A percentile compares a stretch with the other conserved stretches of the same genome.
Conservation (phyloP, 1,284 basidiomycete genomes). For the Cryptococcus neoformans region DNA sequence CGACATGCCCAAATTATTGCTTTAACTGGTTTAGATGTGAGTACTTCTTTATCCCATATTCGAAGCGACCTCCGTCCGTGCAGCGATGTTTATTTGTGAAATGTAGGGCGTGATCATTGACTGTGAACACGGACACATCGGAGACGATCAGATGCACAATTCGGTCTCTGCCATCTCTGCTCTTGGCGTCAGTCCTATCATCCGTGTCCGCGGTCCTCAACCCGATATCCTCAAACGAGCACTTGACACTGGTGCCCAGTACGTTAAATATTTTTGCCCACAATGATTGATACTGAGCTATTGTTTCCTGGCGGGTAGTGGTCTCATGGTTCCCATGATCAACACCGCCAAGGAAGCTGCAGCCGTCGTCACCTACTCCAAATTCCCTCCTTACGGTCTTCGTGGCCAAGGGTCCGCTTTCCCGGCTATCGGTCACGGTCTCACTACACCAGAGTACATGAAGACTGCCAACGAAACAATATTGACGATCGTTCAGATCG, state of each 20-base stretch:
- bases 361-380: conserved; percentile 26
- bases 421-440: conserved; percentile 27
- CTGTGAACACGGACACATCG: conserved; percentile 16
- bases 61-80: no score
- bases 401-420: conserved; percentile 40
- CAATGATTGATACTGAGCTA: not conserved
- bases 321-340: conserved; percentile 36
- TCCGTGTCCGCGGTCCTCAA: conserved; percentile 26
- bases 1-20: conserved; percentile 30
- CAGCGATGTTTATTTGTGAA: not conserved
- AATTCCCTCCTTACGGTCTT: conserved; percentile 36
- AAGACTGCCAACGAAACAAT: conserved; percentile 28
- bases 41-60: conserved; percentile 1
- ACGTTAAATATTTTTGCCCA: conserved; percentile 9
- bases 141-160: conserved; percentile 38
- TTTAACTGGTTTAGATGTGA: conserved; percentile 30
- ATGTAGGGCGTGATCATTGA: not conserved
- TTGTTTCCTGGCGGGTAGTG: conserved; percentile 12
- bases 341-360: conserved; percentile 33
- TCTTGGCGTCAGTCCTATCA: conserved; percentile 25
- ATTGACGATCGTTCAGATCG: conserved; percentile 36
- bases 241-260: conserved; percentile 42
- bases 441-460: conserved; percentile 34
- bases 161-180: conserved; percentile 30
- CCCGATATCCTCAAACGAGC: conserved; percentile 36